phyloP scores from a whole-genome alignment of 495 filamentous ascomycete species.

The Tetracladium marchalianum region DNA sequence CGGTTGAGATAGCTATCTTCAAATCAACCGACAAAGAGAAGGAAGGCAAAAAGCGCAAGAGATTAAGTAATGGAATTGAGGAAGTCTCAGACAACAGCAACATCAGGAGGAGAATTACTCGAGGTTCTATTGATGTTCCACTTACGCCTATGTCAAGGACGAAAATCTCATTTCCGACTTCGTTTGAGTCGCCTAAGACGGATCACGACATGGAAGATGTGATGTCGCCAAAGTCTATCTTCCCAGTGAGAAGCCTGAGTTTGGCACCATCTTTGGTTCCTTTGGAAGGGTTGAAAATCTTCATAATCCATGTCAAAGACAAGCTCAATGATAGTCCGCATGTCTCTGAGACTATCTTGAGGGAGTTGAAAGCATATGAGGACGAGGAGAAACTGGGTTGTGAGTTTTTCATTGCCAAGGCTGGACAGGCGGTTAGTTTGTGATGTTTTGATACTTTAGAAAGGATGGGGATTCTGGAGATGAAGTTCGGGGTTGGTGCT shows the following conservation, averaged over 20 bases:
- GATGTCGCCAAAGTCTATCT: too few species aligned
- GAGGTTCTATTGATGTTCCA: not conserved
- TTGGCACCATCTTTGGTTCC: constrained; percentile 5
- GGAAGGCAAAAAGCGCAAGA: constrained; percentile 18
- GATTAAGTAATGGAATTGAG: constrained; percentile 17
- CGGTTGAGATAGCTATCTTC: constrained; percentile 46
- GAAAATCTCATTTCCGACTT: too few species aligned
- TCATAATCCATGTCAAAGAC: constrained; percentile 78
- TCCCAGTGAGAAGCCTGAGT: too few species aligned
- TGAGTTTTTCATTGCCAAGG: constrained; percentile 58
- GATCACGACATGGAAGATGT: too few species aligned
- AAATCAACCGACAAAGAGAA: constrained; percentile 5
- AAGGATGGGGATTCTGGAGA: too few species aligned
- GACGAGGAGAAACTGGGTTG: constrained; percentile 57
- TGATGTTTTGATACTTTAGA: not conserved
- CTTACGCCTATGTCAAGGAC: not conserved
- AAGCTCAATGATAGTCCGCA: constrained; percentile 52
- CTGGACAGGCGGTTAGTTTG: constrained; percentile 28
- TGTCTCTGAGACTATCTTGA: constrained; percentile 55
- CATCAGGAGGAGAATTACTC: not conserved
- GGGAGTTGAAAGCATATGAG: constrained; percentile 54
- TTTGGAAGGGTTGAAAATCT: constrained; percentile 46
- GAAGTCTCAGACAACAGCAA: not conserved
- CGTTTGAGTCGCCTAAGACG: too few species aligned
- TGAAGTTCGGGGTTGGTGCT: too few species aligned